phyloP scores from a whole-genome alignment of 169 alveolate genomes.

The Eimeria acervulina region DNA sequence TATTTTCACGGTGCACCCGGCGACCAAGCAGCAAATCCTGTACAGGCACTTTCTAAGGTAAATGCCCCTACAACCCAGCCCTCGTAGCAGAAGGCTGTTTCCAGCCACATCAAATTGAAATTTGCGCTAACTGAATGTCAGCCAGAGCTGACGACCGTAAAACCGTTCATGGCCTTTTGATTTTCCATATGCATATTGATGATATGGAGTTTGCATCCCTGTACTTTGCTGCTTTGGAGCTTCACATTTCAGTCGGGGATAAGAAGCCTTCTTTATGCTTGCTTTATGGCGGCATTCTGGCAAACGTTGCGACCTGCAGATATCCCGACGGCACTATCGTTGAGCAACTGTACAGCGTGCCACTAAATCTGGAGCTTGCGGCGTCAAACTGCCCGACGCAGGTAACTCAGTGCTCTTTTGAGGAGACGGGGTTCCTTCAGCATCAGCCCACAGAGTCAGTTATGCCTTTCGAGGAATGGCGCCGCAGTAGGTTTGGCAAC shows the following conservation, averaged over 20 bases:
- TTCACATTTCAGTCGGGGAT: background rate
- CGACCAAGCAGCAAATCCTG: constrained; percentile 51
- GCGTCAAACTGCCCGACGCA: constrained; percentile 48
- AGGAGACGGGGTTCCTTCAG: constrained; percentile 69
- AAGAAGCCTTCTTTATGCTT: background rate
- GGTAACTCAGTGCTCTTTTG: constrained; percentile 62
- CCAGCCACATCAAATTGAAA: background rate
- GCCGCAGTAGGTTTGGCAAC: constrained; percentile 60
- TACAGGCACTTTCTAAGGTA: constrained; percentile 82
- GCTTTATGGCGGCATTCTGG: background rate
- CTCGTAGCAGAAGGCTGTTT: background rate
- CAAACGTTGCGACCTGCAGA: constrained; percentile 21
- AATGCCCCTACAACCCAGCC: background rate
- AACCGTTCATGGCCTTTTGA: background rate
- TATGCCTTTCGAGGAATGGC: constrained; percentile 74
- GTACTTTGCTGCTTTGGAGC: background rate
- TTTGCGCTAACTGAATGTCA: too few relatives aligned
- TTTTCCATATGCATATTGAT: background rate
- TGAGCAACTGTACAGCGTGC: constrained; percentile 70
- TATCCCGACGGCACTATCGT: constrained; percentile 62
- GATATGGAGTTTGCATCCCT: background rate
- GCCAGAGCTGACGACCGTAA: background rate
- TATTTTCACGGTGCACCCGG: constrained; percentile 78
- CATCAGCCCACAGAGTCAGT: constrained; percentile 70
- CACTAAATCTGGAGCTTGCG: constrained; percentile 56